These are phyloP conservation scores for Backusella westeae DNA, from an alignment of 192 early-diverging fungal species.

Conservation along the genomic window DNA sequence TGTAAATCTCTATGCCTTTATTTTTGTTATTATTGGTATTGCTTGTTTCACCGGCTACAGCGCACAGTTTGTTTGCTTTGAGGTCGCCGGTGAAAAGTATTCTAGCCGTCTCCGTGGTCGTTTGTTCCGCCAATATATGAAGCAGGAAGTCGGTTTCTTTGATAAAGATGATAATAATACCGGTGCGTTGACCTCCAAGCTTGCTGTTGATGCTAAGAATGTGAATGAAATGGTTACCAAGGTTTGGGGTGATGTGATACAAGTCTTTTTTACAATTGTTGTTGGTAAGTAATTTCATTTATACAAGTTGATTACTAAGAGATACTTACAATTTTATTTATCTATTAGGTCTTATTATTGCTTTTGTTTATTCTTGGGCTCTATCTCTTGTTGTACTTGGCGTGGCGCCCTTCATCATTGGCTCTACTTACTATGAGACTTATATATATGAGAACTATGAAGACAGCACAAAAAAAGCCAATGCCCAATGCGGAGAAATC, in stretches of 20 bases:
- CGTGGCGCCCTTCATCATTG: constrained; percentile 54
- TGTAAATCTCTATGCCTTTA: constrained; percentile 40
- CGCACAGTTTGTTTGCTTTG: constrained; percentile 59
- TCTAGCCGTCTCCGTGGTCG: constrained; percentile 61
- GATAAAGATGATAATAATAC: constrained; percentile 69
- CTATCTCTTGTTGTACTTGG: constrained; percentile 76
- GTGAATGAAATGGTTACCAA: constrained; percentile 55
- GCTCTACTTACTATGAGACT: constrained; percentile 50
- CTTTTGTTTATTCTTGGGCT: constrained; percentile 76
- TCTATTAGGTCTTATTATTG: constrained; percentile 40
- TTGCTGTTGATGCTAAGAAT: constrained; percentile 73
- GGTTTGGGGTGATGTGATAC: constrained; percentile 35
- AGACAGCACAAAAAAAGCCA: constrained; percentile 63
- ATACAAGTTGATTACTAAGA: not conserved
- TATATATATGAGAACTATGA: constrained; percentile 54
- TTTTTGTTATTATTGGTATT: constrained; percentile 37
- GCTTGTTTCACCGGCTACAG: constrained; percentile 56
- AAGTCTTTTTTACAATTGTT: constrained; percentile 21
- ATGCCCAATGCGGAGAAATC: constrained; percentile 75
- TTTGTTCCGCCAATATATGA: constrained; percentile 67
- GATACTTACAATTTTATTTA: not conserved
- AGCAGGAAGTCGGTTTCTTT: constrained; percentile 86
- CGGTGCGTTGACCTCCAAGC: constrained; percentile 73
- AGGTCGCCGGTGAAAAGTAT: constrained; percentile 61
- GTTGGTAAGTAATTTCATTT: constrained; percentile 7